Conservation (phyloP, 2,329 filamentous ascomycete genomes). For the Cladosporium sphaerospermum region DNA sequence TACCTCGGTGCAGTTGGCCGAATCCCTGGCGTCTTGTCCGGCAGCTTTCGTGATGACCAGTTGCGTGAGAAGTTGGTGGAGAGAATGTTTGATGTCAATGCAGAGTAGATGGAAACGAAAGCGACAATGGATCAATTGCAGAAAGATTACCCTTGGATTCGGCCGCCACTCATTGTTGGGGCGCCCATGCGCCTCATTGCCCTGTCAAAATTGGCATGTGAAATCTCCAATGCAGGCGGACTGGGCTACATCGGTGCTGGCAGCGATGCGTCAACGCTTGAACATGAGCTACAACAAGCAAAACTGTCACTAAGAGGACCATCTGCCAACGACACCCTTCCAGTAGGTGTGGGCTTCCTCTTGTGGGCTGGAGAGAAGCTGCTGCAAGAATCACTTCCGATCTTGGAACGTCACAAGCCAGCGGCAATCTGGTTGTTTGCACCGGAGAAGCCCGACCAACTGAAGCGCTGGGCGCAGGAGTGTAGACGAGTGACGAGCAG, state of each 20-base stretch:
- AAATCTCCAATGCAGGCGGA: slow-evolving; percentile 51
- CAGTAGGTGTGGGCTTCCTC: slow-evolving; percentile 58
- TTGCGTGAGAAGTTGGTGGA: neutral
- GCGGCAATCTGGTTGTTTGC: slow-evolving; percentile 64
- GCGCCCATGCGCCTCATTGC: slow-evolving; percentile 66
- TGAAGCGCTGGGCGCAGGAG: slow-evolving; percentile 28
- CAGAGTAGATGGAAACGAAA: neutral
- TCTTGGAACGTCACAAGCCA: slow-evolving; percentile 46
- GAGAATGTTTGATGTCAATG: neutral
- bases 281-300: slow-evolving; percentile 25
- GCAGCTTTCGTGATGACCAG: too few species aligned
- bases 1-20: too few species aligned
- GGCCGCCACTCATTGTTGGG: slow-evolving; percentile 51
- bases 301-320: slow-evolving; percentile 19
- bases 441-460: slow-evolving; percentile 39
- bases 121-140: slow-evolving; percentile 17
- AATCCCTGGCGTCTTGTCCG: too few species aligned
- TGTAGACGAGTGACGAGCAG: slow-evolving; percentile 29
- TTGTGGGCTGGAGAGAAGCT: slow-evolving; percentile 41
- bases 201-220: slow-evolving; percentile 50
- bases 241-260: slow-evolving; percentile 43
- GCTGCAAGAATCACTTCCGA: slow-evolving; percentile 41
- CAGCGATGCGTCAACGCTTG: slow-evolving; percentile 34
- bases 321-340: slow-evolving; percentile 30
- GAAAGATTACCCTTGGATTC: slow-evolving; percentile 53